Evolutionary conservation across 441 rosid species (phyloP), one percentile per base, ranked within the genome.

Genomic region (Jatropha podagrica): DNA sequence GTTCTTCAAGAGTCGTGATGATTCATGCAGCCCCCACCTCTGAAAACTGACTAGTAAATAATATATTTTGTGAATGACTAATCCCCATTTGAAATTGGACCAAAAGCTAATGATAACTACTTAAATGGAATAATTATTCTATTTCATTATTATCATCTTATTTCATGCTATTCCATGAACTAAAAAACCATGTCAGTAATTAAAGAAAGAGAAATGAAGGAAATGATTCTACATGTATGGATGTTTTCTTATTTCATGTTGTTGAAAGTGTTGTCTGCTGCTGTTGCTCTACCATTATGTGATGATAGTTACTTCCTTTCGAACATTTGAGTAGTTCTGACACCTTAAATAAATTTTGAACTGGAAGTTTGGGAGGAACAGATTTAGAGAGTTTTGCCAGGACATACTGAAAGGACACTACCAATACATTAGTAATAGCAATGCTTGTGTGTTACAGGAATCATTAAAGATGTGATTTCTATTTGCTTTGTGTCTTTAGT

Each of bases 321-420:
- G 37, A 32, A 23, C 5, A 4, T n/a, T 40, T 52, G 9, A 38
- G 32, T 15, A 32, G 11, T 8, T 11, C 6, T 20, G 12, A 17
- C 55, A 44, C 64, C 40, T n/a, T 2, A 4, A 13, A 18, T 10
- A 1, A 69, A 54, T 32, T 51, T 51, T 48, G 15, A 40, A 48
- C 18, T 0, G 14, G 38, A 23, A 56, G n/a, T 20, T 27, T 55
- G 67, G 42, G 66, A 59, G 67, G 17, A 42, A 73, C 69, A 37
- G 69, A 13, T 32, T 26, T 74, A 74, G 65, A 40, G 55, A 74
- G 10, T 54, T 17, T 41, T 32, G 48, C 27, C 15, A 7, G 70
- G 60, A n/a, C n/a, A 2, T 55, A 56, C 61, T 48, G 54, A 44
- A 40, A 17, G 49, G 58, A 46, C 60, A 26, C 46, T 49, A 15